Conservation (phyloP, 1,284 basidiomycete genomes). For the Phylloboletellus chloephorus region DNA sequence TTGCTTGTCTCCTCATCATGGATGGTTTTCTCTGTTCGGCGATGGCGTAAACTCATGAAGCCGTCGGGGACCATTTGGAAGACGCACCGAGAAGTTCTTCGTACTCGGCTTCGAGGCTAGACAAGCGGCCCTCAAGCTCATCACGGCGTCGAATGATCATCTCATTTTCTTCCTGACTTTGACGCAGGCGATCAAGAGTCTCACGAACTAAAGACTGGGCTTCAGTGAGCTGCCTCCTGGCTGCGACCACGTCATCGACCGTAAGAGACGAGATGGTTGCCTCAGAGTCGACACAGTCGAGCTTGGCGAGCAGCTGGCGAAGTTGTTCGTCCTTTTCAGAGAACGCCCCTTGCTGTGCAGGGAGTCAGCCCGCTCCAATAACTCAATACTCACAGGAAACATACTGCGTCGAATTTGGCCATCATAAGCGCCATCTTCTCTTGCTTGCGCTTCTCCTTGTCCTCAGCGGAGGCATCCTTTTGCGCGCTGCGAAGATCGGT, state of each 20-base stretch:
- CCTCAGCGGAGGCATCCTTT: conserved; percentile 84
- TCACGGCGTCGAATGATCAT: conserved; percentile 78
- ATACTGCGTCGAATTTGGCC: conserved; percentile 94
- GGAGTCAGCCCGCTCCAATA: conserved; percentile 12
- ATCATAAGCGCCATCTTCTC: conserved; percentile 99
- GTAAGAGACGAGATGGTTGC: conserved; percentile 54
- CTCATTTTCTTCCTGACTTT: conserved; percentile 91
- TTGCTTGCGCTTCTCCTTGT: conserved; percentile 98
- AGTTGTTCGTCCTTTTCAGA: conserved; percentile 94
- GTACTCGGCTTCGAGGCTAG: conserved; percentile 86
- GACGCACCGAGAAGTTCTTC: conserved; percentile 86
- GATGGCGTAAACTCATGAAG: conserved; percentile 12
- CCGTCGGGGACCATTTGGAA: conserved; percentile 11
- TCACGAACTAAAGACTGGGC: conserved; percentile 83
- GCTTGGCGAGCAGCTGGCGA: conserved; percentile 74
- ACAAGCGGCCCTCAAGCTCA: conserved; percentile 82
- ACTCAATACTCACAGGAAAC: conserved; percentile 24
- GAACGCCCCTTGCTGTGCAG: conserved; percentile 69
- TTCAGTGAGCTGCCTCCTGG: conserved; percentile 86
- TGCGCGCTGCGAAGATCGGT: conserved; percentile 75
- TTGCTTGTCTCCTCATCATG: conserved; percentile 78
- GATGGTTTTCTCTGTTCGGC: conserved; percentile 70
- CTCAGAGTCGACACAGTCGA: conserved; percentile 71
- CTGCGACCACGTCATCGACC: conserved; percentile 71
- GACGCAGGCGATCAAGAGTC: conserved; percentile 83